phyloP scores from a whole-genome alignment of 2,329 filamentous ascomycete genomes.

The Gnomoniopsis sp. region DNA sequence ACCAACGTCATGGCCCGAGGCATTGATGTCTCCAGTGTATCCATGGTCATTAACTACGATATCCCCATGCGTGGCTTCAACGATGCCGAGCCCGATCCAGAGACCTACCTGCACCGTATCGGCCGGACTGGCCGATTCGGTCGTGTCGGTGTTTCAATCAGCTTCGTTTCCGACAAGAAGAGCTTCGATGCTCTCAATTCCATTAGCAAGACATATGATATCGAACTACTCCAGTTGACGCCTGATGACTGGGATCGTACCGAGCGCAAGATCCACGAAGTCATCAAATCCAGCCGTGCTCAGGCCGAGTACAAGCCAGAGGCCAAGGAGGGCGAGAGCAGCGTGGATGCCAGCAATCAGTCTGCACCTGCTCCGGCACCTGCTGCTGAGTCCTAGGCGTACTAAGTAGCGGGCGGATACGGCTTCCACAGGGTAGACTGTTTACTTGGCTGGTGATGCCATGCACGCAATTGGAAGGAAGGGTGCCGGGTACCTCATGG shows the following conservation, averaged over 20 bases:
- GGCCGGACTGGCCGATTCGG: conserved; percentile 96
- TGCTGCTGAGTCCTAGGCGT: conserved; percentile 6
- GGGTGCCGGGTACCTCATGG: no score
- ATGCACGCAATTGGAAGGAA: no score
- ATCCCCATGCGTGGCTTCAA: conserved; percentile 72
- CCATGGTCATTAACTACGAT: conserved; percentile 98
- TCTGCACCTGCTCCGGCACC: neutral
- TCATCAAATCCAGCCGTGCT: conserved; percentile 69
- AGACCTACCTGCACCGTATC: conserved; percentile 97
- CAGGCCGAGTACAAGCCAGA: conserved; percentile 50
- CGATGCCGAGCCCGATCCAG: conserved; percentile 81
- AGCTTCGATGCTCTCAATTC: conserved; percentile 75
- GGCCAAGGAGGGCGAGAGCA: conserved; percentile 16
- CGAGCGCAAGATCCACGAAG: conserved; percentile 75
- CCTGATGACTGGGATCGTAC: conserved; percentile 89
- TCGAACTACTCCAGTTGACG: conserved; percentile 76
- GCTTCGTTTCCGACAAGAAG: conserved; percentile 82
- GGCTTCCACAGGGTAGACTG: no score
- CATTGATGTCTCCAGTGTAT: conserved; percentile 87
- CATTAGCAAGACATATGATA: conserved; percentile 79
- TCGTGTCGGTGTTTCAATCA: conserved; percentile 92
- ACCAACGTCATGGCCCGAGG: conserved; percentile 96
- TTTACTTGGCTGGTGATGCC: no score
- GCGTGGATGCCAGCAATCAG: neutral
- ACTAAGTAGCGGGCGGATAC: neutral